Percentiles rank a stretch among this genome's conserved stretches.
phyloP scores from a whole-genome alignment of 768 basidiomycete species.

The Podaxis sp. region DNA sequence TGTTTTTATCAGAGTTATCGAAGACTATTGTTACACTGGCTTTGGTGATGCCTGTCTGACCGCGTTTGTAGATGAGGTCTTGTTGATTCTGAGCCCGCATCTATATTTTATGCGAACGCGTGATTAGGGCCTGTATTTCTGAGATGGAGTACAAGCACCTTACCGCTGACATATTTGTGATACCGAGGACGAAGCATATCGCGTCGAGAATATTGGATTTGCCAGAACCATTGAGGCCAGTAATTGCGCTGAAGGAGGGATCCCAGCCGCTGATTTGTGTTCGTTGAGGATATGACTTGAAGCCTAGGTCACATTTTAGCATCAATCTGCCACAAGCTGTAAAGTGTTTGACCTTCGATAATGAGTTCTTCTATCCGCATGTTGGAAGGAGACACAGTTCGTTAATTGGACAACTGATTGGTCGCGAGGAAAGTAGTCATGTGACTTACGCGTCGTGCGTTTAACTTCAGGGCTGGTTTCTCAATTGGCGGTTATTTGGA shows the following conservation, averaged over 20 bases:
- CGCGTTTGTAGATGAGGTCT: slow-evolving; percentile 98
- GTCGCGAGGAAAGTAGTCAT: slow-evolving; percentile 1
- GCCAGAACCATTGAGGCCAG: slow-evolving; percentile 92
- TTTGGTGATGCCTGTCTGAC: slow-evolving; percentile 95
- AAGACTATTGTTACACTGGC: slow-evolving; percentile 99
- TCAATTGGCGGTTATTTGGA: too few relatives aligned
- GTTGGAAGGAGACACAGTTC: slow-evolving; percentile 18
- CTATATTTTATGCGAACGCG: slow-evolving; percentile 35
- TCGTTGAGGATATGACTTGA: slow-evolving; percentile 96
- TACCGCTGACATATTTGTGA: slow-evolving; percentile 95
- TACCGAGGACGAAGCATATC: slow-evolving; percentile 97
- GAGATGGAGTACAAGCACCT: slow-evolving; percentile 21
- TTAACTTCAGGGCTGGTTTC: neutral
- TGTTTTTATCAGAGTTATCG: slow-evolving; percentile 89
- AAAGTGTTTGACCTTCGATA: slow-evolving; percentile 67
- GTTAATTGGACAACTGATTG: neutral
- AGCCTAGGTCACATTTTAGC: slow-evolving; percentile 50
- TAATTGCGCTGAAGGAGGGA: slow-evolving; percentile 97
- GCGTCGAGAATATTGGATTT: slow-evolving; percentile 99
- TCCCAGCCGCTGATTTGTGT: slow-evolving; percentile 98
- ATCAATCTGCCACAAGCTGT: neutral
- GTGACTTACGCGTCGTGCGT: slow-evolving; percentile 12
- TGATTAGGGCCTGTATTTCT: slow-evolving; percentile 11
- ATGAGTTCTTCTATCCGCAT: slow-evolving; percentile 97
- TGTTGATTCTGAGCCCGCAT: slow-evolving; percentile 95